These are phyloP conservation scores for Lenwebbia sp. DNA, from an alignment of 345 rosid genomes.

Conservation along the genomic window DNA sequence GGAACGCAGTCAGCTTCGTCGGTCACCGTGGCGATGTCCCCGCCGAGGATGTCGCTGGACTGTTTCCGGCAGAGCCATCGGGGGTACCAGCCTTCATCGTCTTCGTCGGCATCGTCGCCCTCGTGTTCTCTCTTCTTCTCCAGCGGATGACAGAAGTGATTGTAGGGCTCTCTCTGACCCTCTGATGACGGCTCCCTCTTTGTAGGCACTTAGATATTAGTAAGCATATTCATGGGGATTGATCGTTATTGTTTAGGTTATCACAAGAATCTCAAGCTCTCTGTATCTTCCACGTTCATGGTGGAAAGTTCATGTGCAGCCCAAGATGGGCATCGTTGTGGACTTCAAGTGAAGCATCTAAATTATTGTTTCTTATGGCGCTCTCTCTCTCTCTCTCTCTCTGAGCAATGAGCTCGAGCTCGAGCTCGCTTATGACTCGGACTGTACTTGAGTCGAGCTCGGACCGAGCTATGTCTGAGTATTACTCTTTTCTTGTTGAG, in stretches of 20 bases:
- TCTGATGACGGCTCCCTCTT: not conserved
- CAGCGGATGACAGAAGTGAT: conserved; percentile 18
- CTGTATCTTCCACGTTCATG: not conserved
- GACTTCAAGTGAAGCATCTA: not conserved
- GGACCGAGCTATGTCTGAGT: not conserved
- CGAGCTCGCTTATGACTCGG: not conserved
- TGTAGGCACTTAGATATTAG: not conserved
- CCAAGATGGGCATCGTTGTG: not conserved
- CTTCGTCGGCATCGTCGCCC: conserved; percentile 49
- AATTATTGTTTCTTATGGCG: not conserved
- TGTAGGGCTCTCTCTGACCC: not conserved
- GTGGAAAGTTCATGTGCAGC: not conserved
- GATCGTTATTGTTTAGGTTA: not conserved
- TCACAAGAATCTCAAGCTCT: not conserved
- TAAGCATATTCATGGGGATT: not conserved
- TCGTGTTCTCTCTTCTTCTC: conserved; percentile 67
- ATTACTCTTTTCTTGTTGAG: not conserved
- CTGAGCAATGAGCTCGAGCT: not conserved
- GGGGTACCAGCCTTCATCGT: conserved; percentile 8
- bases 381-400: too few relatives aligned
- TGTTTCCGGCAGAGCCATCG: conserved; percentile 60
- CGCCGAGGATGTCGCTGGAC: conserved; percentile 70
- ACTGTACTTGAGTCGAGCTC: not conserved
- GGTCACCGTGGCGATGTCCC: conserved; percentile 49
- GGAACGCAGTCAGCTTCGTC: conserved; percentile 47